These are phyloP conservation scores for Daldinia caldariorum DNA, from an alignment of 495 filamentous ascomycete species.

Conservation along the genomic window DNA sequence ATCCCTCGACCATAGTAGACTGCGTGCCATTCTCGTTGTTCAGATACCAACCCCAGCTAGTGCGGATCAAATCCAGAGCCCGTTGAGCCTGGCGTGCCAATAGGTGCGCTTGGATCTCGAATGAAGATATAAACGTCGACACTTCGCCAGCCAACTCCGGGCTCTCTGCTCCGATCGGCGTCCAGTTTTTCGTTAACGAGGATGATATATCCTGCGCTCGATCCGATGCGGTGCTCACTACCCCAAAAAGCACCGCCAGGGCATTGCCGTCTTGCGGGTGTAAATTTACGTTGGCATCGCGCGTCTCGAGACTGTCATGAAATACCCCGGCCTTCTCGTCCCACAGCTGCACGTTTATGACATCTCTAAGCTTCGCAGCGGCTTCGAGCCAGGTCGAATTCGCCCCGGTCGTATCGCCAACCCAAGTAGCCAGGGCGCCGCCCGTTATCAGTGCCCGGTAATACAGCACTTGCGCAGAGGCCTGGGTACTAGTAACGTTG, in stretches of 20 bases:
- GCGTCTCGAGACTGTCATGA: conserved; percentile 60
- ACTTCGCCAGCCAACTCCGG: conserved; percentile 69
- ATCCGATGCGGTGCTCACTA: conserved; percentile 44
- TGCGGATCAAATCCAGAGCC: conserved; percentile 68
- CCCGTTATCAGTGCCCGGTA: conserved; percentile 64
- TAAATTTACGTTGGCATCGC: conserved; percentile 45
- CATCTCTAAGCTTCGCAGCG: conserved; percentile 52
- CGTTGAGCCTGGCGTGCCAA: conserved; percentile 59
- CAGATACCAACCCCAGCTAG: conserved; percentile 71
- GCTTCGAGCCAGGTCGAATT: conserved; percentile 55
- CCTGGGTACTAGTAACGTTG: conserved; percentile 62
- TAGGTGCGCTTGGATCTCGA: conserved; percentile 72
- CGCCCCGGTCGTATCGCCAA: conserved; percentile 54
- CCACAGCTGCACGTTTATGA: conserved; percentile 62
- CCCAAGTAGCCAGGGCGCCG: conserved; percentile 61
- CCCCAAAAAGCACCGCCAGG: conserved; percentile 55
- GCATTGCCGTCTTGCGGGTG: conserved; percentile 66
- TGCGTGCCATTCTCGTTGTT: conserved; percentile 69
- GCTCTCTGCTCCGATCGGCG: conserved; percentile 65
- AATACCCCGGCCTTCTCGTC: conserved; percentile 64
- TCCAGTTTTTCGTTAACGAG: conserved; percentile 64
- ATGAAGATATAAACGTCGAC: conserved; percentile 70
- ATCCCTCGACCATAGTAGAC: conserved; percentile 72
- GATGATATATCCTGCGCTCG: conserved; percentile 55
- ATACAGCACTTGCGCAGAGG: conserved; percentile 67